These are phyloP conservation scores for Penicillium coffeae DNA, from an alignment of 495 filamentous ascomycete species.

Conservation along the genomic window DNA sequence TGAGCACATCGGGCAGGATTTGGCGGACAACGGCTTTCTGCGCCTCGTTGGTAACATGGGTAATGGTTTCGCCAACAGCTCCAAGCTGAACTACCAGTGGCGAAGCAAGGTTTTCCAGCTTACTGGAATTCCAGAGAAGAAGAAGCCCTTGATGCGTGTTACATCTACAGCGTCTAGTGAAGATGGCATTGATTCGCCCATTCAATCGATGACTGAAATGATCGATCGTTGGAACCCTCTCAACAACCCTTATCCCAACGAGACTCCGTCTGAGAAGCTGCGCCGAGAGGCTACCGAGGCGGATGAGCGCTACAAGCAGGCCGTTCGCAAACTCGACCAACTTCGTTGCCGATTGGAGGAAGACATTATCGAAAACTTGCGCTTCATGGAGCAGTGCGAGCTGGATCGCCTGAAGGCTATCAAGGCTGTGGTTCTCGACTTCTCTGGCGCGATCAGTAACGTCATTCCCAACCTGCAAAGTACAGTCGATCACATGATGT, in stretches of 20 bases:
- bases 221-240: slow-evolving; percentile 87
- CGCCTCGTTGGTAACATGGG: slow-evolving; percentile 91
- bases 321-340: slow-evolving; percentile 78
- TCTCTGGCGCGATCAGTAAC: slow-evolving; percentile 96
- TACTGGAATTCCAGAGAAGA: slow-evolving; percentile 84
- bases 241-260: slow-evolving; percentile 82
- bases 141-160: slow-evolving; percentile 63
- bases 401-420: slow-evolving; percentile 94
- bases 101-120: slow-evolving; percentile 84
- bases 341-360: slow-evolving; percentile 93
- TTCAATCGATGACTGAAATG: slow-evolving; percentile 79
- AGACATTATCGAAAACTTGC: slow-evolving; percentile 84
- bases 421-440: slow-evolving; percentile 95
- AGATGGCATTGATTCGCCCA: slow-evolving; percentile 65
- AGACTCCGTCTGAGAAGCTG: slow-evolving; percentile 81
- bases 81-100: slow-evolving; percentile 97
- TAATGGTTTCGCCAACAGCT: slow-evolving; percentile 93
- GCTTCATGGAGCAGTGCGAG: slow-evolving; percentile 97
- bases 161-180: slow-evolving; percentile 60
- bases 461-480: slow-evolving; percentile 95
- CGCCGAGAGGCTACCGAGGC: slow-evolving; percentile 86
- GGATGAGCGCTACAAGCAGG: slow-evolving; percentile 88
- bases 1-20: slow-evolving; percentile 89
- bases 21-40: slow-evolving; percentile 81
- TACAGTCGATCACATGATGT: slow-evolving; percentile 95